Percentiles rank a stretch among this genome's conserved stretches.
phyloP scores from a whole-genome alignment of 805 yeast species.

The Cyberlindnera suaveolens region DNA sequence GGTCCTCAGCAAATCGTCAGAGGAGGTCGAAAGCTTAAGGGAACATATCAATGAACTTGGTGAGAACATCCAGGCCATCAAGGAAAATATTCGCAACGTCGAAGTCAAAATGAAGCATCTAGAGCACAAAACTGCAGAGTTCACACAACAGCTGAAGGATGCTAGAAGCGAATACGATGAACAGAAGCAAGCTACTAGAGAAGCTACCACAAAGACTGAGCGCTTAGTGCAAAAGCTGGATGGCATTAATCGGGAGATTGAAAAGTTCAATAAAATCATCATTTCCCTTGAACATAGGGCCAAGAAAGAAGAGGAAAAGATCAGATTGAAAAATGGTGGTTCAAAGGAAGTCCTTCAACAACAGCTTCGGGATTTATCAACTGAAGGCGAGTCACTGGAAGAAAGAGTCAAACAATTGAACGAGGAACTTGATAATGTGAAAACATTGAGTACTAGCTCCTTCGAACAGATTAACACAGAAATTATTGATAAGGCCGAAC shows the following conservation, averaged over 20 bases:
- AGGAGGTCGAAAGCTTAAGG: constrained; percentile 10
- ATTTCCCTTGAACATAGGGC: constrained; percentile 14
- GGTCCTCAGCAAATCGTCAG: constrained; percentile 7
- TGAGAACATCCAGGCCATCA: constrained; percentile 2
- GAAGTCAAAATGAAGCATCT: constrained; percentile 2
- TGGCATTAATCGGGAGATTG: constrained; percentile 13
- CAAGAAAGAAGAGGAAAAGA: constrained; percentile 20
- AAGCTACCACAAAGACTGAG: constrained; percentile 8
- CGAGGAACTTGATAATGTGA: background rate
- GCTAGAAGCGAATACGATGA: constrained; percentile 13
- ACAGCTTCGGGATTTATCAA: constrained; percentile 4
- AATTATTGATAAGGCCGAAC: constrained; percentile 6
- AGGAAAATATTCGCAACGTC: constrained; percentile 1
- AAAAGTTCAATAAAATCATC: constrained; percentile 15
- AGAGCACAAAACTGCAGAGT: constrained; percentile 2
- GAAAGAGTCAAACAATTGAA: background rate
- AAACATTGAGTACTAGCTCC: background rate
- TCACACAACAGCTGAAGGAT: constrained; percentile 14
- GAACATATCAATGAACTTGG: constrained; percentile 9
- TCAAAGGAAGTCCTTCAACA: constrained; percentile 15
- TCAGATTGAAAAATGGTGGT: constrained; percentile 24
- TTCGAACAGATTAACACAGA: constrained; percentile 5
- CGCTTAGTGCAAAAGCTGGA: constrained; percentile 16
- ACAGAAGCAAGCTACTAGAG: constrained; percentile 7
- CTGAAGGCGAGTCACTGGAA: background rate